Percentiles rank a stretch among this genome's conserved stretches.
phyloP scores from a whole-genome alignment of 1,284 basidiomycete species.

The Rhodotorula sp. region DNA sequence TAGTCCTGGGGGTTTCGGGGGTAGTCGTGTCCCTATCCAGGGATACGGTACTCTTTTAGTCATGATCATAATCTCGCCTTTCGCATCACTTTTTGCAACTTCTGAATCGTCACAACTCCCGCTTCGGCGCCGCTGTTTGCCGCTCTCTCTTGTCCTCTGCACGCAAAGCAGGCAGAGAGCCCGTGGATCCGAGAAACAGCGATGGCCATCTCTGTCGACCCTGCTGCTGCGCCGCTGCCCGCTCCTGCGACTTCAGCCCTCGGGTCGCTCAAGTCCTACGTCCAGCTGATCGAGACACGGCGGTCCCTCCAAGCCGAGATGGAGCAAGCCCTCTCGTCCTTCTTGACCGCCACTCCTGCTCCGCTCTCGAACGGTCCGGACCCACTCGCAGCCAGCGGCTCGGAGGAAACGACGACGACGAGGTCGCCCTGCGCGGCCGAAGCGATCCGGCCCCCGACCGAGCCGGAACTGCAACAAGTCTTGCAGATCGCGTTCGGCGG shows the following conservation, averaged over 20 bases:
- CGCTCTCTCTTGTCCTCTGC: background rate
- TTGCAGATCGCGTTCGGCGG: conserved; percentile 33
- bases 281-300: conserved; percentile 23
- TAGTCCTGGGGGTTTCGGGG: no score
- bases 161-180: no score
- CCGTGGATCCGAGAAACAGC: no score
- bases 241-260: background rate
- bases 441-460: conserved; percentile 24
- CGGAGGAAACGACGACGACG: background rate
- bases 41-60: no score
- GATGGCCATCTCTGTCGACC: conserved; percentile 13
- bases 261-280: conserved; percentile 15
- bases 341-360: conserved; percentile 21
- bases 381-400: background rate
- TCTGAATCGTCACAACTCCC: background rate
- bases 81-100: background rate
- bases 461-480: conserved; percentile 28
- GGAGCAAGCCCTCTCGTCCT: conserved; percentile 26
- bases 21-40: no score
- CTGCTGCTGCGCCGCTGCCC: background rate
- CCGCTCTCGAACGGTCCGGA: conserved; percentile 1
- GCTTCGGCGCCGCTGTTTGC: no score
- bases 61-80: no score
- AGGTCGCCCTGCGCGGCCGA: conserved; percentile 23
- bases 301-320: conserved; percentile 28